Base-by-base conservation (phyloP, 495 filamentous ascomycete genomes). In the Lophiotrema nucula region DNA sequence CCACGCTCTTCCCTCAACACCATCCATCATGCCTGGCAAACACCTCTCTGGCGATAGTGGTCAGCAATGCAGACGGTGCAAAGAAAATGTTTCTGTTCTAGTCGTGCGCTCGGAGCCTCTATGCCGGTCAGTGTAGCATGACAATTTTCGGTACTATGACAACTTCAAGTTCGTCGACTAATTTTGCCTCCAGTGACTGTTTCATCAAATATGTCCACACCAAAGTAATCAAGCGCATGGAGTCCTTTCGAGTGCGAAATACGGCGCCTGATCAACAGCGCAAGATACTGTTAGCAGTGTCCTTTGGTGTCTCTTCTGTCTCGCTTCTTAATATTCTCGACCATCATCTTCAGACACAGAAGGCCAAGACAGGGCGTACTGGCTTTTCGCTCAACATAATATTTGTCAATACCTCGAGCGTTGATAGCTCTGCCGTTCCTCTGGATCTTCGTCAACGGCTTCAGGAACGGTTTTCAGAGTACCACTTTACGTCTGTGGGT, bases 221-320 rank as follows among this genome's bases (percentile, higher is more conserved):
- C 50, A 97, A 97, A 67, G 80, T 84, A 59, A 71, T 88, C 60
- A 90, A 89, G 64, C 88, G 89, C 37, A 87, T 92, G 76, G 87
- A 88, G 66, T 76, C 73, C 41, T 87, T 83, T 70, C 77, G 70
- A 65, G 69, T 74, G 62, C 66, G 71, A 13, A 46, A 72, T 52
- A 51, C 69, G 16, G 39, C 66, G 1, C 45, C 66, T 60, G 64
- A 70, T 60, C 58, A 72, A 56, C 73, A 77, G 49, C 74, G 75
- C 45, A 81, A 76, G 46, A 77, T 95, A 23, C 76, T 96, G 2
- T 72, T 97, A 13, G 88, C 90, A 1, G 64, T 96, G 3, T 96
- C 91, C 1, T 83, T 90, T 58, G 93, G 95, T 0, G 76, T 88
- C 2, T 93, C 87, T 8, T 97, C 92, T 0, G 78, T 84, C n/a